Evolutionary conservation across 495 filamentous ascomycete genomes (phyloP).

Genomic region (Xylona heveae): DNA sequence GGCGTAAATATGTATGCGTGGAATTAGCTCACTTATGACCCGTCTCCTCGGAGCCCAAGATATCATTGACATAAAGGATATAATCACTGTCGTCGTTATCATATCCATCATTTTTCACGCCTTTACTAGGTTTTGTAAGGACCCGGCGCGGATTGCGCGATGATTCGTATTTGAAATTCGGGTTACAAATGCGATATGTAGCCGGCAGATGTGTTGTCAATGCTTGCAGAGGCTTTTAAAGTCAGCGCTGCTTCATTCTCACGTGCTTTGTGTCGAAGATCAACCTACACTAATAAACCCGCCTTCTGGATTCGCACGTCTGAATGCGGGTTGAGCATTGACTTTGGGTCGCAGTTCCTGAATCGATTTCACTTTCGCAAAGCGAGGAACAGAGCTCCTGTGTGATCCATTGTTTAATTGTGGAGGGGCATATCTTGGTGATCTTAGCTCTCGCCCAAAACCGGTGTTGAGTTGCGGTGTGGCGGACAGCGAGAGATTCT

Average conservation of each 20-base stretch:
- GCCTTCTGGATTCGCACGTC: slow-evolving; percentile 88
- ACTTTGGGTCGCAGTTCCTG: slow-evolving; percentile 64
- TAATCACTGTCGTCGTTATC: slow-evolving; percentile 99
- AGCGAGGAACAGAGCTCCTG: slow-evolving; percentile 67
- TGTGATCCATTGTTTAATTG: slow-evolving; percentile 24
- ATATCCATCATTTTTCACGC: slow-evolving; percentile 94
- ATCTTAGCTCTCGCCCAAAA: slow-evolving; percentile 53
- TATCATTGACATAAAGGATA: slow-evolving; percentile 98
- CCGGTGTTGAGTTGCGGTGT: slow-evolving; percentile 46
- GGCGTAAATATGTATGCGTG: slow-evolving; percentile 6
- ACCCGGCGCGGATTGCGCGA: slow-evolving; percentile 94
- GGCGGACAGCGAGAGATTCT: slow-evolving; percentile 48
- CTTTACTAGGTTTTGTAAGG: slow-evolving; percentile 98
- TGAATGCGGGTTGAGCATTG: slow-evolving; percentile 71
- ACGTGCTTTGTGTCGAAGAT: slow-evolving; percentile 2
- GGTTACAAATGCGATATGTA: slow-evolving; percentile 97
- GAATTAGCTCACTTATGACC: slow-evolving; percentile 65
- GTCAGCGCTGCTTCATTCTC: slow-evolving; percentile 5
- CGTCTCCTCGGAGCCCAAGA: slow-evolving; percentile 90
- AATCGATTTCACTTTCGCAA: slow-evolving; percentile 50
- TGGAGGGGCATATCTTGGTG: slow-evolving; percentile 35
- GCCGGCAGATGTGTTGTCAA: slow-evolving; percentile 82
- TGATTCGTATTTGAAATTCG: slow-evolving; percentile 95
- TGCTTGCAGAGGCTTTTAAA: slow-evolving; percentile 70
- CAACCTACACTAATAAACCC: slow-evolving; percentile 88